Conservation (phyloP, 1,284 basidiomycete species). For the Ceratobasidium sp. region DNA sequence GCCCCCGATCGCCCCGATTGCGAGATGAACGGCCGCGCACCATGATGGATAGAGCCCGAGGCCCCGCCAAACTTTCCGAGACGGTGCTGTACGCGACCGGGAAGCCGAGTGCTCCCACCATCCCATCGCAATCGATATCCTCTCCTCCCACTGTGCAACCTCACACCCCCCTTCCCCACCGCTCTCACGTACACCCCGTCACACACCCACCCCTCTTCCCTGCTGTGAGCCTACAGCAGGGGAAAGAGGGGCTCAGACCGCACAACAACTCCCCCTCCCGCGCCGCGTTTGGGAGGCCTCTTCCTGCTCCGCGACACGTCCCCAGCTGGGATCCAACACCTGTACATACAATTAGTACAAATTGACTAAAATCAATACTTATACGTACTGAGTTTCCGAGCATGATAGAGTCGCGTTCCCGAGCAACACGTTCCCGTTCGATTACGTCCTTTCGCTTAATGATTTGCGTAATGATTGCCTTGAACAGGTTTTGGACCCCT, state of each 20-base stretch:
- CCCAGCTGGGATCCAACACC: conserved; percentile 35
- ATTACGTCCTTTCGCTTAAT: conserved; percentile 79
- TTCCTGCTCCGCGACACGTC: conserved; percentile 18
- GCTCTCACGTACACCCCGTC: conserved; percentile 32
- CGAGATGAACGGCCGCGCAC: conserved; percentile 8
- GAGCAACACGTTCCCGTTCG: conserved; percentile 78
- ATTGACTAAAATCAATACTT: background rate
- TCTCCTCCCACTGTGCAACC: conserved; percentile 39
- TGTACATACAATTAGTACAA: conserved; percentile 24
- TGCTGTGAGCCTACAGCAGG: conserved; percentile 37
- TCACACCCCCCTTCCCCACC: conserved; percentile 14
- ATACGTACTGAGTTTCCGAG: conserved; percentile 53
- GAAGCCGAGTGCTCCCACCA: background rate
- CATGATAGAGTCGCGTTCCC: conserved; percentile 82
- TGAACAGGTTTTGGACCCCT: conserved; percentile 82
- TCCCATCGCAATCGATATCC: conserved; percentile 18
- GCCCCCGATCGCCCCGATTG: conserved; percentile 39
- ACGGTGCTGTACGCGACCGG: conserved; percentile 17
- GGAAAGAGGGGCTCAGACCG: conserved; percentile 39
- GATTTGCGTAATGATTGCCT: conserved; percentile 78
- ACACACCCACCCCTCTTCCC: conserved; percentile 36
- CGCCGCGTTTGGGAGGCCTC: conserved; percentile 28
- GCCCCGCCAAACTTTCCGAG: background rate
- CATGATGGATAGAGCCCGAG: conserved; percentile 1
- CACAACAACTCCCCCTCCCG: conserved; percentile 21